Conservation (phyloP, 176 grass and related monocot species). For the Hordeum marinum region DNA sequence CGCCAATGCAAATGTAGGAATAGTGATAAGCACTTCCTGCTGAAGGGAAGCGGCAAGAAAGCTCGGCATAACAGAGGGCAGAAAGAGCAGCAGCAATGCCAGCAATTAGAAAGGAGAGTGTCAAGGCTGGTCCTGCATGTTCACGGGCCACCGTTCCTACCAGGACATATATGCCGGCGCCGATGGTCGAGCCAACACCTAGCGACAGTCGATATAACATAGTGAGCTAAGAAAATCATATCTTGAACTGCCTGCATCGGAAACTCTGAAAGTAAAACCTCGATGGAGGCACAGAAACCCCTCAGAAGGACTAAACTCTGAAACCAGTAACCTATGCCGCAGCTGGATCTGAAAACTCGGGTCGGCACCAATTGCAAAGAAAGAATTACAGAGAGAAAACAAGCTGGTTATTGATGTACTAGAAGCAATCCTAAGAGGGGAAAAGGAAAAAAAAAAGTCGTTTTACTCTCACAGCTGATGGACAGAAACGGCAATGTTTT, state of each 20-base stretch:
- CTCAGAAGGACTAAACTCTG: not conserved
- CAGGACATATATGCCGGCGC: conserved; percentile 83
- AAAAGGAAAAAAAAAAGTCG: too few species aligned
- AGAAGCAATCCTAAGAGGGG: not conserved
- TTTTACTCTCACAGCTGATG: too few species aligned
- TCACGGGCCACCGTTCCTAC: conserved; percentile 87
- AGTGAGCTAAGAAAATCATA: conserved; percentile 20
- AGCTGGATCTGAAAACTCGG: conserved; percentile 3
- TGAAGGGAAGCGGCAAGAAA: conserved; percentile 85
- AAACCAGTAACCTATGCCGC: not conserved
- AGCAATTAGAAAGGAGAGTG: conserved; percentile 78
- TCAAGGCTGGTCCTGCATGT: conserved; percentile 74
- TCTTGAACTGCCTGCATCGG: not conserved
- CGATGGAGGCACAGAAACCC: not conserved
- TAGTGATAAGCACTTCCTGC: conserved; percentile 92
- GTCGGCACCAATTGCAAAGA: not conserved
- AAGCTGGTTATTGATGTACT: not conserved
- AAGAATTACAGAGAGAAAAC: not conserved
- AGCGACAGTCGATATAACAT: not conserved
- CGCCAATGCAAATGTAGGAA: conserved; percentile 92
- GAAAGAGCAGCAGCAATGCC: conserved; percentile 77
- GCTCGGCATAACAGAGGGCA: conserved; percentile 81
- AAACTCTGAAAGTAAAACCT: not conserved
- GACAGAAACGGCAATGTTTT: too few species aligned
- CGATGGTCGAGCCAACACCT: conserved; percentile 85